Percentiles rank a stretch among this genome's conserved stretches.
Conservation (phyloP, 2,329 filamentous ascomycete genomes). For the Colletotrichum lentis region DNA sequence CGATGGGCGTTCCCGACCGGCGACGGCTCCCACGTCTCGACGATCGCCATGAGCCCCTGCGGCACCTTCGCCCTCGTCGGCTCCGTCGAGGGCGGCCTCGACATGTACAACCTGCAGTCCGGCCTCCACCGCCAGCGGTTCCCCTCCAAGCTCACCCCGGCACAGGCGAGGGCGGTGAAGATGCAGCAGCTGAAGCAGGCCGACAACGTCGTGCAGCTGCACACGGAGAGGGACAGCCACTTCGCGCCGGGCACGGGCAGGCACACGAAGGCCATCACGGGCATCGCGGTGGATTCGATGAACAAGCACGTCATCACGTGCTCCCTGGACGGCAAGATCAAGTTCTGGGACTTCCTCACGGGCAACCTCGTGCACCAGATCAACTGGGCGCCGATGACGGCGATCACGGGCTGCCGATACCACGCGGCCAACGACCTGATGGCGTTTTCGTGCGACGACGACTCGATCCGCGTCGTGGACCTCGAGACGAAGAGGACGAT, state of each 20-base stretch:
- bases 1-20: conserved; percentile 91
- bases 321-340: conserved; percentile 88
- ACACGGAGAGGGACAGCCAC: conserved; percentile 53
- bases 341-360: conserved; percentile 96
- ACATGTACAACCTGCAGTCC: conserved; percentile 97
- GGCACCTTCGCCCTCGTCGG: conserved; percentile 94
- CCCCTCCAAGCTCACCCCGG: conserved; percentile 78
- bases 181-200: conserved; percentile 68
- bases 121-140: conserved; percentile 88
- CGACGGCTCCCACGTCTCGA: conserved; percentile 83
- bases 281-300: conserved; percentile 86
- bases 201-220: conserved; percentile 64
- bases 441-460: conserved; percentile 87
- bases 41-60: conserved; percentile 87
- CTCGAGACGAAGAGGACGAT: conserved; percentile 90
- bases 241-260: conserved; percentile 69
- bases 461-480: conserved; percentile 87
- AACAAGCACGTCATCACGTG: conserved; percentile 88
- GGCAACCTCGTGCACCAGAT: conserved; percentile 82
- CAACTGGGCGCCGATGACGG: conserved; percentile 80
- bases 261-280: conserved; percentile 84
- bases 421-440: conserved; percentile 85
- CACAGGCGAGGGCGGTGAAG: conserved; percentile 79
- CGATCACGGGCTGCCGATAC: conserved; percentile 79
- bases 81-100: conserved; percentile 81